phyloP scores from a whole-genome alignment of 768 basidiomycete genomes.

The Russula sp. region DNA sequence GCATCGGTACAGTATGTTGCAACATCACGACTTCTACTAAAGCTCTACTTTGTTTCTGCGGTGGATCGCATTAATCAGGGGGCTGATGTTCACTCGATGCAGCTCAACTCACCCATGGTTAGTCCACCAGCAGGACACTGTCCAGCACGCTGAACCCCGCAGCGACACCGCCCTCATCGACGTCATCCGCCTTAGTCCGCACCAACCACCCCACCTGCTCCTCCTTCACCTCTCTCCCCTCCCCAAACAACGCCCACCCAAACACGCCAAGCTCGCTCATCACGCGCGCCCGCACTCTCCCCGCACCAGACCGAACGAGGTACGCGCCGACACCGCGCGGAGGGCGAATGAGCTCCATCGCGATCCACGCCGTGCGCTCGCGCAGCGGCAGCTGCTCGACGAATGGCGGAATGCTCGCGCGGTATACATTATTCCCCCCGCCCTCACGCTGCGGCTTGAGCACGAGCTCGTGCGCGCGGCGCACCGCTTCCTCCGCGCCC shows the following conservation, averaged over 20 bases:
- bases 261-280: slow-evolving; percentile 91
- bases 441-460: slow-evolving; percentile 98
- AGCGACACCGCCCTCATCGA: slow-evolving; percentile 81
- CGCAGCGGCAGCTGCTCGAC: slow-evolving; percentile 50
- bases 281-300: slow-evolving; percentile 48
- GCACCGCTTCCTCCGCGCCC: slow-evolving; percentile 46
- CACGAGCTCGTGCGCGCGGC: slow-evolving; percentile 52
- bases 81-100: background rate
- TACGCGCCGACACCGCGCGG: slow-evolving; percentile 63
- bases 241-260: slow-evolving; percentile 77
- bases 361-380: slow-evolving; percentile 85
- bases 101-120: background rate
- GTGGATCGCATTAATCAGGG: no score
- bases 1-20: no score
- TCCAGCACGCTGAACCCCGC: slow-evolving; percentile 45
- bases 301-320: slow-evolving; percentile 63
- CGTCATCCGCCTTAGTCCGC: slow-evolving; percentile 84
- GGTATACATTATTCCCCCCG: slow-evolving; percentile 95
- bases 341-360: slow-evolving; percentile 87
- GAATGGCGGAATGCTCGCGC: slow-evolving; percentile 69
- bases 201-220: slow-evolving; percentile 76
- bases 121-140: slow-evolving; percentile 35
- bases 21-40: no score
- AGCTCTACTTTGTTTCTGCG: background rate
- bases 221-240: slow-evolving; percentile 41